Conservation (phyloP, 495 filamentous ascomycete genomes). For the Aspergillus nidulans region DNA sequence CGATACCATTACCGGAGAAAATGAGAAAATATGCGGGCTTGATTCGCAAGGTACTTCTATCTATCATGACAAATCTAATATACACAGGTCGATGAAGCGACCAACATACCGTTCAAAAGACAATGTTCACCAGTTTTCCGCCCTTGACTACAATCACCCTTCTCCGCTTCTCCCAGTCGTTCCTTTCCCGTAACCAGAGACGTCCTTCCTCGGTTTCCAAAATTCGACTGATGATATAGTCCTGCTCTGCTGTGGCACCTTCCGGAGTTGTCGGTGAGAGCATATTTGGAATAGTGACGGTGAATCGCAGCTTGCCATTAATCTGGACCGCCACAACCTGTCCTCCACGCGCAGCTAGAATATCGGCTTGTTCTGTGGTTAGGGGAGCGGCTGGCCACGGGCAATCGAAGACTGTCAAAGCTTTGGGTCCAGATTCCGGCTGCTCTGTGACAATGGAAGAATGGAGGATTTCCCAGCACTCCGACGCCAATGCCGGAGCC, state of each 20-base stretch:
- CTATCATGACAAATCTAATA: constrained; percentile 1
- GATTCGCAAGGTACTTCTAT: not conserved
- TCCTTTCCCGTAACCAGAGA: constrained; percentile 42
- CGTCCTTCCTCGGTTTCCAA: constrained; percentile 43
- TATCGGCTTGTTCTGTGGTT: constrained; percentile 42
- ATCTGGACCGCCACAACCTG: constrained; percentile 64
- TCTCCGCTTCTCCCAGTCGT: constrained; percentile 43
- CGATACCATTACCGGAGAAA: not conserved
- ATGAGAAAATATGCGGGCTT: not conserved
- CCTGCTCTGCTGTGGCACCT: constrained; percentile 30
- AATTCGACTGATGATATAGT: constrained; percentile 55
- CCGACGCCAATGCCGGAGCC: constrained; percentile 71
- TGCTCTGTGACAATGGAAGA: constrained; percentile 16
- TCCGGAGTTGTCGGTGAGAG: constrained; percentile 18
- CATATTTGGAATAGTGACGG: constrained; percentile 50
- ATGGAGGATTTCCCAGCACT: constrained; percentile 67
- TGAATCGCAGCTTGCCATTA: constrained; percentile 68
- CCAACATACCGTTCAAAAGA: constrained; percentile 28
- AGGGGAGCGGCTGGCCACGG: constrained; percentile 50
- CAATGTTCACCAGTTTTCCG: constrained; percentile 47
- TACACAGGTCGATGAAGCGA: constrained; percentile 13
- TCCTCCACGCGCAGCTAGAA: constrained; percentile 35
- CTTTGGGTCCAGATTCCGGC: not conserved
- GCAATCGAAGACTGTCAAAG: constrained; percentile 41
- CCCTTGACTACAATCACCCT: constrained; percentile 46